Evolutionary conservation across 2,329 filamentous ascomycete species (phyloP).

Genomic region (Fusarium sp.): DNA sequence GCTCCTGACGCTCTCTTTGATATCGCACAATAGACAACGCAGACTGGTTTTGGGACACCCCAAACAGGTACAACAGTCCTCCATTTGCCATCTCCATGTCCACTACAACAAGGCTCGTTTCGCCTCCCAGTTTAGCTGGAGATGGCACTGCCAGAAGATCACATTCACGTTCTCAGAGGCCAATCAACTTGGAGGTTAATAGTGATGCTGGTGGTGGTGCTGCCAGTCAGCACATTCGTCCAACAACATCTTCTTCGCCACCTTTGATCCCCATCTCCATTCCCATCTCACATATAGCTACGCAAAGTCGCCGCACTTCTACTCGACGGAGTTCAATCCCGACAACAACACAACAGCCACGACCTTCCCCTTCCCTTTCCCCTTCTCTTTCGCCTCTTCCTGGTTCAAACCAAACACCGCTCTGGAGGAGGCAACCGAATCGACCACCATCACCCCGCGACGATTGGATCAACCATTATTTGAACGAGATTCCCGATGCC

Average conservation of each 20-base stretch:
- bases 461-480: neutral
- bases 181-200: conserved; percentile 25
- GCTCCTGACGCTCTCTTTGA: conserved; percentile 39
- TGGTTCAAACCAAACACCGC: conserved; percentile 1
- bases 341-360: conserved; percentile 28
- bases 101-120: conserved; percentile 26
- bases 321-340: conserved; percentile 17
- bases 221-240: conserved; percentile 26
- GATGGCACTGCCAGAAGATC: conserved; percentile 13
- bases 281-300: no score
- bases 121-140: conserved; percentile 26
- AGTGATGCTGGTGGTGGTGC: conserved; percentile 18
- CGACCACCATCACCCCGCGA: neutral
- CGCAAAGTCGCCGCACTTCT: neutral
- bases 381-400: conserved; percentile 1
- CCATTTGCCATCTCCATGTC: conserved; percentile 41
- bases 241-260: conserved; percentile 36
- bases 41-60: conserved; percentile 33
- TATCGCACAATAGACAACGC: conserved; percentile 35
- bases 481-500: conserved; percentile 1
- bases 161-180: conserved; percentile 23
- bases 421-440: conserved; percentile 1
- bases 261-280: conserved; percentile 7
- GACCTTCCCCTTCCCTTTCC: conserved; percentile 8
- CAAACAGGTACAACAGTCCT: conserved; percentile 27